Conservation (phyloP, 768 basidiomycete species). For the Amanita thiersii region DNA sequence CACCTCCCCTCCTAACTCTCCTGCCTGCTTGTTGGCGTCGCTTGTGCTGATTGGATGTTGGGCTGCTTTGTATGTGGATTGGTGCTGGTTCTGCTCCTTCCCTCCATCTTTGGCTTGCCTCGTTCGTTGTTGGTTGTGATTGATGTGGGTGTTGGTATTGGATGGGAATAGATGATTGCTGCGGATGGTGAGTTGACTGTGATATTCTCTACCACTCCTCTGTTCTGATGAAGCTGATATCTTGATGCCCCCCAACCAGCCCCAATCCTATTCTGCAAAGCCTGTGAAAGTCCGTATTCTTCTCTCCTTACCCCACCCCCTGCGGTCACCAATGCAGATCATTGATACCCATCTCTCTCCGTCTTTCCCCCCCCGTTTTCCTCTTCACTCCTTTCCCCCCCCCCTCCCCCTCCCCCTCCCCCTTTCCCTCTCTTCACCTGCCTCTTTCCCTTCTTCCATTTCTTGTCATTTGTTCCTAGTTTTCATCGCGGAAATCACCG, state of each 20-base stretch:
- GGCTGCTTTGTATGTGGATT: slow-evolving; percentile 1
- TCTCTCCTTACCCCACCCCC: background rate
- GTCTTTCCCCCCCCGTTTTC: no score
- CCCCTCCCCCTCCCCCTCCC: background rate
- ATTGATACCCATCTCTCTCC: background rate
- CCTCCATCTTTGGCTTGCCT: background rate
- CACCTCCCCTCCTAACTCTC: slow-evolving; percentile 1
- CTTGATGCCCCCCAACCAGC: no score
- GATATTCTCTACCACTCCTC: slow-evolving; percentile 10
- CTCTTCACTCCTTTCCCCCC: slow-evolving; percentile 1
- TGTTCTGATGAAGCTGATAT: slow-evolving; percentile 8
- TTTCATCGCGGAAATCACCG: slow-evolving; percentile 95
- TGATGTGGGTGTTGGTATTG: no score
- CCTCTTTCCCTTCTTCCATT: background rate
- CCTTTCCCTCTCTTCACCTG: background rate
- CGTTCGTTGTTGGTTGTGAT: no score
- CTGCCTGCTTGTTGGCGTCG: background rate
- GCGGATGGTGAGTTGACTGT: slow-evolving; percentile 63
- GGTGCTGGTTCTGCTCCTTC: background rate
- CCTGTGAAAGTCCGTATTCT: slow-evolving; percentile 82
- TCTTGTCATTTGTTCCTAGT: slow-evolving; percentile 36
- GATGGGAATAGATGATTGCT: slow-evolving; percentile 78
- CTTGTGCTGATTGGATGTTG: no score
- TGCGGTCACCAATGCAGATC: background rate
- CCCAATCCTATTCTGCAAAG: slow-evolving; percentile 94